Conservation (phyloP, 2,329 filamentous ascomycete species). For the Periconia sp. region DNA sequence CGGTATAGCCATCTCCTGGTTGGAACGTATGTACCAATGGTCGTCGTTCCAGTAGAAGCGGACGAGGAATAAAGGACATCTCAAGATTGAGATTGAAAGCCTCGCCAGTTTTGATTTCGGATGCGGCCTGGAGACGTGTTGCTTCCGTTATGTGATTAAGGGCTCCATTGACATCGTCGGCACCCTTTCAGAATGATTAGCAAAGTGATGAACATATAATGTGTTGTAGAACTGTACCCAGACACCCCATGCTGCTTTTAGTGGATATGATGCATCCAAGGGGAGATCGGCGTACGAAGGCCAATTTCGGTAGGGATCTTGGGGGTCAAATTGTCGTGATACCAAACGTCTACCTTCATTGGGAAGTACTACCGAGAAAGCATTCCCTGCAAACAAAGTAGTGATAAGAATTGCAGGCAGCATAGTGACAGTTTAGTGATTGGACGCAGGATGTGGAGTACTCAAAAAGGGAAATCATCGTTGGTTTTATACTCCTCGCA, state of each 20-base stretch:
- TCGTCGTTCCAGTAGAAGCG: not conserved
- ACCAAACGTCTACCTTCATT: not conserved
- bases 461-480: no score
- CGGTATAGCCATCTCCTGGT: not conserved
- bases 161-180: not conserved
- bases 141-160: not conserved
- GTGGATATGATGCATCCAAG: not conserved
- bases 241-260: not conserved
- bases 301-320: not conserved
- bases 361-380: not conserved
- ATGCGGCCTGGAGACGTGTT: not conserved
- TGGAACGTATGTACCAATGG: not conserved
- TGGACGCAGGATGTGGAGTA: no score
- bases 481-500: no score
- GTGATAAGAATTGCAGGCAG: not conserved
- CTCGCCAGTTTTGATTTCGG: slow-evolving; percentile 1
- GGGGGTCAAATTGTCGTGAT: not conserved
- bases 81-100: slow-evolving; percentile 1
- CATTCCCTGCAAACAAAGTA: not conserved
- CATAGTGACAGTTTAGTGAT: no score
- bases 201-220: not conserved
- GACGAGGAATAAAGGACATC: not conserved
- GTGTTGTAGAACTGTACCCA: not conserved
- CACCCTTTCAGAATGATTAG: not conserved
- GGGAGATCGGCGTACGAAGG: not conserved